These are phyloP conservation scores for Didymella pinodella DNA, from an alignment of 2,329 filamentous ascomycete species.

Conservation along the genomic window DNA sequence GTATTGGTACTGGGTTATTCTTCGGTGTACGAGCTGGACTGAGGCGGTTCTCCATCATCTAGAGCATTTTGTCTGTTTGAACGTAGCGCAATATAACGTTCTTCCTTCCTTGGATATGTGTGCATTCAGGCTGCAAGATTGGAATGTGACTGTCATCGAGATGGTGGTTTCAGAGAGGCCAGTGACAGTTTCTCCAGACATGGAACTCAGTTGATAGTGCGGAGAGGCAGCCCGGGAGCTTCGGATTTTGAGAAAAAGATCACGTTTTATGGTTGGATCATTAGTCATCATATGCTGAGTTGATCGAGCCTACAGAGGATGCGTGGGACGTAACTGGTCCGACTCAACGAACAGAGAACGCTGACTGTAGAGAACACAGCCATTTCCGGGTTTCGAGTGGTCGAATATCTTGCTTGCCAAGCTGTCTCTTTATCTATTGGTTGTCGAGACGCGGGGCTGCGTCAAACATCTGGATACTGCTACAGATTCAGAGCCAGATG, in stretches of 20 bases:
- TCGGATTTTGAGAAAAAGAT: no score
- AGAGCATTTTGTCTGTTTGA: neutral
- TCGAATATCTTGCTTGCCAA: neutral
- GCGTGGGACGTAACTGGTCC: no score
- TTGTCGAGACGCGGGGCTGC: neutral
- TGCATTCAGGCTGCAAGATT: neutral
- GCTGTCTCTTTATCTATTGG: neutral
- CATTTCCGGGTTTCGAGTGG: neutral
- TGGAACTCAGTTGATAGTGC: no score
- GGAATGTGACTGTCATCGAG: neutral
- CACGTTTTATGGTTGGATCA: no score
- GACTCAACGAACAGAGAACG: neutral
- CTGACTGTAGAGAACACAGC: neutral
- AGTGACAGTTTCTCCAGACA: no score
- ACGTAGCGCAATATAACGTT: neutral
- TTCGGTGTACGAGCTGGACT: slow-evolving; percentile 38
- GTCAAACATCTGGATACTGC: slow-evolving; percentile 13
- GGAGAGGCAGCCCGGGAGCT: no score
- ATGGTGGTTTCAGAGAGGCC: no score
- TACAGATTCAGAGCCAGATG: slow-evolving; percentile 2
- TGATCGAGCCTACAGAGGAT: no score
- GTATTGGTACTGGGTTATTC: slow-evolving; percentile 37
- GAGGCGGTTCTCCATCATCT: slow-evolving; percentile 26
- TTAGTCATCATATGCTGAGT: no score
- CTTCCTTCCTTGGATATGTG: neutral